These are phyloP conservation scores for Daldinia loculata DNA, from an alignment of 495 filamentous ascomycete species.

Conservation along the genomic window DNA sequence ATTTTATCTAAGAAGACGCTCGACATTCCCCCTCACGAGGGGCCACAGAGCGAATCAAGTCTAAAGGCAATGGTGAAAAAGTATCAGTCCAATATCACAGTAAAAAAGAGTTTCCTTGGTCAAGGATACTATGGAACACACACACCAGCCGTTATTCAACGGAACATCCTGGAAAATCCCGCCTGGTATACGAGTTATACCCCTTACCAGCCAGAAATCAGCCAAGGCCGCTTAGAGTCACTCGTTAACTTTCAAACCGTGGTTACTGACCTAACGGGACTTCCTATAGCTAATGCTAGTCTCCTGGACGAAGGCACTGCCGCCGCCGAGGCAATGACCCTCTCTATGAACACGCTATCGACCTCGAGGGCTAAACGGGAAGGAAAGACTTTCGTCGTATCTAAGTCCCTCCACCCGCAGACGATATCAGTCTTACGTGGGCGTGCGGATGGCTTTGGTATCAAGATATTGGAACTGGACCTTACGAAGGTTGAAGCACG, in stretches of 20 bases:
- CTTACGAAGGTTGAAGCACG: slow-evolving; percentile 66
- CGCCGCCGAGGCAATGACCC: slow-evolving; percentile 96
- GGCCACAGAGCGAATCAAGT: slow-evolving; percentile 71
- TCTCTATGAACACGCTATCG: slow-evolving; percentile 83
- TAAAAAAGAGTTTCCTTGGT: slow-evolving; percentile 77
- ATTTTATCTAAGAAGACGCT: slow-evolving; percentile 77
- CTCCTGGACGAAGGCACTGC: slow-evolving; percentile 94
- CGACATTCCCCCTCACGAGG: slow-evolving; percentile 48
- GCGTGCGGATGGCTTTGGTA: slow-evolving; percentile 92
- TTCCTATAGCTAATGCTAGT: slow-evolving; percentile 93
- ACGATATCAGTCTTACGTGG: slow-evolving; percentile 87
- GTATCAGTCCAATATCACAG: slow-evolving; percentile 72
- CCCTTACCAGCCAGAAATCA: slow-evolving; percentile 98
- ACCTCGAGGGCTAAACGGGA: slow-evolving; percentile 74
- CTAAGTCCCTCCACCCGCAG: slow-evolving; percentile 84
- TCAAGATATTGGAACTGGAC: slow-evolving; percentile 78
- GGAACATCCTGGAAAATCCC: slow-evolving; percentile 92
- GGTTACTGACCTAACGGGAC: slow-evolving; percentile 86
- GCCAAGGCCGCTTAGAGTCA: slow-evolving; percentile 91
- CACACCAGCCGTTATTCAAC: slow-evolving; percentile 90
- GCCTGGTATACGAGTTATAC: slow-evolving; percentile 99
- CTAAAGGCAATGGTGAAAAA: slow-evolving; percentile 69
- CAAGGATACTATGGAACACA: slow-evolving; percentile 87
- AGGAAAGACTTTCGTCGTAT: slow-evolving; percentile 85
- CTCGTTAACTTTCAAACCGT: slow-evolving; percentile 97